phyloP scores from a whole-genome alignment of 768 basidiomycete genomes.

The Lactifluus piperatus region DNA sequence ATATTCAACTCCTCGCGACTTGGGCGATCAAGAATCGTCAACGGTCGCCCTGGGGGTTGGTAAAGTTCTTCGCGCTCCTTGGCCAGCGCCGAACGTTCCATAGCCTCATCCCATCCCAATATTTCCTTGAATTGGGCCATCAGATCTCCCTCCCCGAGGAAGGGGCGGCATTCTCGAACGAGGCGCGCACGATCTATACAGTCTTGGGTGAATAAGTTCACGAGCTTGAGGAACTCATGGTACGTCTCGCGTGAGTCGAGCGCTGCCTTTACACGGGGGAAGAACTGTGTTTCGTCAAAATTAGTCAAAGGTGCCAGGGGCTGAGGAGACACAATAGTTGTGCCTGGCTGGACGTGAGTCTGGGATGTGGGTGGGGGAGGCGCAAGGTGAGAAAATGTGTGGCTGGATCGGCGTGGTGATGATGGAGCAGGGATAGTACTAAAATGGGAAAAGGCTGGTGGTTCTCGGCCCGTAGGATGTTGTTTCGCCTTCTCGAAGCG shows the following conservation, averaged over 20 bases:
- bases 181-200: conserved; percentile 83
- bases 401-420: conserved; percentile 24
- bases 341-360: neutral
- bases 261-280: conserved; percentile 77
- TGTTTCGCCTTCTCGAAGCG: conserved; percentile 23
- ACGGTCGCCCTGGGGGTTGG: conserved; percentile 20
- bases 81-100: conserved; percentile 31
- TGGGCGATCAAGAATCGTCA: conserved; percentile 30
- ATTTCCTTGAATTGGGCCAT: conserved; percentile 78
- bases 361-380: conserved; percentile 6
- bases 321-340: conserved; percentile 11
- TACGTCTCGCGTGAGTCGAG: conserved; percentile 69
- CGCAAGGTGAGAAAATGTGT: conserved; percentile 14
- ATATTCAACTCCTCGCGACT: conserved; percentile 59
- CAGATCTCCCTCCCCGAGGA: conserved; percentile 65
- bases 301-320: conserved; percentile 20
- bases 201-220: conserved; percentile 92
- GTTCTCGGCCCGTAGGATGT: conserved; percentile 21
- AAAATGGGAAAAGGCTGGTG: conserved; percentile 23
- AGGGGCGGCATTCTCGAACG: conserved; percentile 71
- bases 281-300: conserved; percentile 71
- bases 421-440: conserved; percentile 23
- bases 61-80: conserved; percentile 26
- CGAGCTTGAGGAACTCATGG: conserved; percentile 91
- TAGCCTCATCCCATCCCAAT: conserved; percentile 77